Percentiles rank a stretch among this genome's conserved stretches.
Conservation (phyloP, 805 yeast species). For the Candida koratica region DNA sequence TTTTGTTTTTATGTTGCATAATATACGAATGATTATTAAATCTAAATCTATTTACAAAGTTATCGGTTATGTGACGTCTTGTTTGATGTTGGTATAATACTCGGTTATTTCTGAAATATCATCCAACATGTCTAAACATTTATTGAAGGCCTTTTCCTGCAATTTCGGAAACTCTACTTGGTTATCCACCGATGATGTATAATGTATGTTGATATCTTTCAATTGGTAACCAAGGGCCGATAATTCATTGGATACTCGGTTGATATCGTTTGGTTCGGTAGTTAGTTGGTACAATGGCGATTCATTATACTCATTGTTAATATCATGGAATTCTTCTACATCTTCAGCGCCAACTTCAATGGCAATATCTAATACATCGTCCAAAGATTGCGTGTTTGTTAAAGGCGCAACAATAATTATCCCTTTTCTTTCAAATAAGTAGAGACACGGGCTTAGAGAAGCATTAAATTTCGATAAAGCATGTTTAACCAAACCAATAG, state of each 20-base stretch:
- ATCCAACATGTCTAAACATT: slow-evolving; percentile 59
- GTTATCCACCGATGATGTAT: slow-evolving; percentile 59
- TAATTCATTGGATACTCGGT: slow-evolving; percentile 55
- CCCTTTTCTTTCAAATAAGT: slow-evolving; percentile 76
- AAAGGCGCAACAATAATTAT: slow-evolving; percentile 50
- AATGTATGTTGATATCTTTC: slow-evolving; percentile 68
- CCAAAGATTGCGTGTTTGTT: slow-evolving; percentile 41
- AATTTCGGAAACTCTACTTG: slow-evolving; percentile 54
- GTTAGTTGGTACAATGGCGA: slow-evolving; percentile 40
- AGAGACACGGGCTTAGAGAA: slow-evolving; percentile 70
- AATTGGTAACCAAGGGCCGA: slow-evolving; percentile 53
- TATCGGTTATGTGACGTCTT: neutral
- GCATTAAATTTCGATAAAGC: slow-evolving; percentile 70
- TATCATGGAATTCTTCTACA: slow-evolving; percentile 50
- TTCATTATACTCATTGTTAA: slow-evolving; percentile 37
- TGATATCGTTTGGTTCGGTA: slow-evolving; percentile 63
- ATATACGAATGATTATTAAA: slow-evolving; percentile 9
- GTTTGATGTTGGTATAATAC: slow-evolving; percentile 60
- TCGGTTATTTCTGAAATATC: slow-evolving; percentile 82
- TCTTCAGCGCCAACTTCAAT: slow-evolving; percentile 81
- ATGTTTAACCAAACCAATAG: slow-evolving; percentile 70
- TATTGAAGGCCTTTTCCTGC: slow-evolving; percentile 47
- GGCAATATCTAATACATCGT: slow-evolving; percentile 68
- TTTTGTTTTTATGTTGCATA: too few relatives aligned
- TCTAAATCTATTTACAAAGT: slow-evolving; percentile 3